A percentile compares a stretch with the other conserved stretches of the same genome.
Conservation (phyloP, 139 green algal genomes). For the Pseudopediastrum boryanum region DNA sequence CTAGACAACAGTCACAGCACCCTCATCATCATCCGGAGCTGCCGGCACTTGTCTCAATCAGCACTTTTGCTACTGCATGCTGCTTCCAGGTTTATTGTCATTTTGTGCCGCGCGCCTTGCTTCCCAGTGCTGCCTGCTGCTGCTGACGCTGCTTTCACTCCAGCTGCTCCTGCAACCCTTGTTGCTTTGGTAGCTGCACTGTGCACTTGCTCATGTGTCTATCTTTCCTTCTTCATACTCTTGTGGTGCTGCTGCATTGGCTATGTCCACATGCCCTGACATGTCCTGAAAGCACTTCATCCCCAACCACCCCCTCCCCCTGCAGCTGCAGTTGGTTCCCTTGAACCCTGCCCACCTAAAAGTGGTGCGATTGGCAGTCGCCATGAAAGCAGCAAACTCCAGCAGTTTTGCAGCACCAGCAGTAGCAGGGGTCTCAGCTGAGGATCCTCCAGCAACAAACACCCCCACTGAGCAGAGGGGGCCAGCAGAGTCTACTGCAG, state of each 20-base stretch:
- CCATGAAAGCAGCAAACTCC: constrained; percentile 66
- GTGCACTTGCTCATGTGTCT: not conserved
- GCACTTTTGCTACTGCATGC: too few species aligned
- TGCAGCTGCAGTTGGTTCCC: not conserved
- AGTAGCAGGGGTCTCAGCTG: constrained; percentile 44
- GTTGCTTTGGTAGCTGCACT: not conserved
- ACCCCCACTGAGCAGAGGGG: constrained; percentile 47
- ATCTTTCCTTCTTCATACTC: not conserved
- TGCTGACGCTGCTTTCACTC: too few species aligned
- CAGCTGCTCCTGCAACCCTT: too few species aligned
- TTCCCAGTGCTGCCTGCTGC: too few species aligned
- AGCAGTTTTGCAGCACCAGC: constrained; percentile 58
- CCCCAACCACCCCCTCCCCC: too few species aligned
- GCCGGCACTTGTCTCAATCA: too few species aligned
- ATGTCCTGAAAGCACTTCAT: too few species aligned
- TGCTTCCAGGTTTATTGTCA: too few species aligned
- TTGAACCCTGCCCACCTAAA: not conserved
- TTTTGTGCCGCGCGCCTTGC: too few species aligned
- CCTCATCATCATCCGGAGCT: too few species aligned
- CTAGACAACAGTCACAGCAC: too few species aligned
- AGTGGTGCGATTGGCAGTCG: constrained; percentile 50
- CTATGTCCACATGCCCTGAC: too few species aligned
- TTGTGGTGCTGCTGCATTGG: constrained; percentile 1
- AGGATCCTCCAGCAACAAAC: constrained; percentile 47
- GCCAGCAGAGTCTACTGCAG: constrained; percentile 35